Conservation (phyloP, 345 rosid genomes). For the Populus ilicifolia region DNA sequence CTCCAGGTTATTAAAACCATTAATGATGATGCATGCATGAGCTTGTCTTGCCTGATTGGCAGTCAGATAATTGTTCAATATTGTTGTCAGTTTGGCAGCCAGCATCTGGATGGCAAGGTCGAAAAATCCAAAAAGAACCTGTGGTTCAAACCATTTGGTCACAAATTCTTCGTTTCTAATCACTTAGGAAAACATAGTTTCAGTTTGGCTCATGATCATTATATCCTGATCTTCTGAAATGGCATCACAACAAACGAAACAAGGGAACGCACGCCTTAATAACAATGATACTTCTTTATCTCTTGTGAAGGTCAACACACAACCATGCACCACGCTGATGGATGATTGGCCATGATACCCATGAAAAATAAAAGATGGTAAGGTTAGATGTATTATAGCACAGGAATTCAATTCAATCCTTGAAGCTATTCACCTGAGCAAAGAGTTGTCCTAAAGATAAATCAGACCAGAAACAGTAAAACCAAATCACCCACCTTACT, state of each 20-base stretch:
- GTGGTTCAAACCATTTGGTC: neutral
- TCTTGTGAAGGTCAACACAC: neutral
- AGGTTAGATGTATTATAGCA: neutral
- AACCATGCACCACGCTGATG: neutral
- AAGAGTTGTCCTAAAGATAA: neutral
- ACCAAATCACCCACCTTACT: neutral
- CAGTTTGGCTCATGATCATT: neutral
- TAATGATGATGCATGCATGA: conserved; percentile 47
- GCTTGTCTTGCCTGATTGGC: conserved; percentile 44
- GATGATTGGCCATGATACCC: neutral
- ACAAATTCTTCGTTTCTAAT: neutral
- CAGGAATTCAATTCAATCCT: neutral
- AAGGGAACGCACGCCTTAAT: neutral
- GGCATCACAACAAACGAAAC: neutral
- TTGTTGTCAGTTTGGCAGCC: conserved; percentile 4
- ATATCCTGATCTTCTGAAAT: neutral
- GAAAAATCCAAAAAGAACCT: neutral
- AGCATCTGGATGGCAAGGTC: neutral
- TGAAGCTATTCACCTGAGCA: neutral
- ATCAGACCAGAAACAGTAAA: neutral
- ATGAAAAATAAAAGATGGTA: neutral
- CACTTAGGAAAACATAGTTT: neutral
- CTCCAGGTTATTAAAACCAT: conserved; percentile 32
- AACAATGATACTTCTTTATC: neutral
- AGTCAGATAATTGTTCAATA: conserved; percentile 27